A percentile compares a stretch with the other conserved stretches of the same genome.
phyloP scores from a whole-genome alignment of 148 eudicot genomes.

The Cornus florida region DNA sequence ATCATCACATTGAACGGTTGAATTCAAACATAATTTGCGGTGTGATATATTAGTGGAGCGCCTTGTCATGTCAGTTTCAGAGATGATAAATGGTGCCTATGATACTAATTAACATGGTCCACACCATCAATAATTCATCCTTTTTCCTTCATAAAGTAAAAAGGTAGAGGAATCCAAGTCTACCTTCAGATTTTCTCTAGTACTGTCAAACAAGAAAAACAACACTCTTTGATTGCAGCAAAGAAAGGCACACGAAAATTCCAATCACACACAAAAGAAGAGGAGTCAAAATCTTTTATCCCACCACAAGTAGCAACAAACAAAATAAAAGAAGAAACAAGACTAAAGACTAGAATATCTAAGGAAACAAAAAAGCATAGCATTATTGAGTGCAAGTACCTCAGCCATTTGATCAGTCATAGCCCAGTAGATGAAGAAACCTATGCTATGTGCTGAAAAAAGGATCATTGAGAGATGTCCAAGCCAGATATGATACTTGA shows the following conservation, averaged over 20 bases:
- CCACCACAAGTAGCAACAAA: not conserved
- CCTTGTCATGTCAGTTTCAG: not conserved
- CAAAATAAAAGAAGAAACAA: not conserved
- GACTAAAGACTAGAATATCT: not conserved
- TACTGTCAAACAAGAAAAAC: not conserved
- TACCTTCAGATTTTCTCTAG: not conserved
- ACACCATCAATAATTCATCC: not conserved
- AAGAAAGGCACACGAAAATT: not conserved
- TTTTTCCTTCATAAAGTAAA: not conserved
- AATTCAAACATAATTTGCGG: not conserved
- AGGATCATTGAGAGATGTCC: slow-evolving; percentile 58
- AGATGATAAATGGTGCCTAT: not conserved
- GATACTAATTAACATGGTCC: not conserved
- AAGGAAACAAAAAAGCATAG: not conserved
- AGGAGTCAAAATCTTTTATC: not conserved
- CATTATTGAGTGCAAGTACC: slow-evolving; percentile 25
- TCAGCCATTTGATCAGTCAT: slow-evolving; percentile 30
- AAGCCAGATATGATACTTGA: slow-evolving; percentile 69
- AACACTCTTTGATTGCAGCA: not conserved
- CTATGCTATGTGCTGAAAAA: slow-evolving; percentile 44
- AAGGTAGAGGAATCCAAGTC: not conserved
- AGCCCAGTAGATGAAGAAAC: slow-evolving; percentile 51
- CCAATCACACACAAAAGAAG: not conserved
- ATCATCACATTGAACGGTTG: not conserved
- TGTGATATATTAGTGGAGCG: not conserved